A percentile compares a stretch with the other conserved stretches of the same genome.
Evolutionary conservation across 1,139 yeast species (phyloP).

Genomic region (Protomyces lactucae-debilis): DNA sequence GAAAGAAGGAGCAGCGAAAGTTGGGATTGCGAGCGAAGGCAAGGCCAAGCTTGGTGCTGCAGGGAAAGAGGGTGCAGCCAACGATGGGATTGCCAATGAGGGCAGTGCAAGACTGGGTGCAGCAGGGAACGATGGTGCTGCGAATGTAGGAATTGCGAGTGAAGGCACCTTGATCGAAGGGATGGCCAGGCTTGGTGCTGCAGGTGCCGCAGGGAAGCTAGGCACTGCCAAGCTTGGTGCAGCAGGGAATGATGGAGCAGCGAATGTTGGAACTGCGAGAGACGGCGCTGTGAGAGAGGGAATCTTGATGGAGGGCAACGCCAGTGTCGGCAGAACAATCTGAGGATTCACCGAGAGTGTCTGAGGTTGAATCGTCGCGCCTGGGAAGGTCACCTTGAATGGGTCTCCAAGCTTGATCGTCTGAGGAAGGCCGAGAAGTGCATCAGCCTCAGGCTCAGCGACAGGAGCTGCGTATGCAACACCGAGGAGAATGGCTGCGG

Average conservation of each 20-base stretch:
- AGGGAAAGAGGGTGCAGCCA: not conserved
- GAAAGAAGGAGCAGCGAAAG: not conserved
- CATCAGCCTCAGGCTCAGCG: not conserved
- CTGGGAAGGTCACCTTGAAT: not conserved
- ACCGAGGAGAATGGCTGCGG: not conserved
- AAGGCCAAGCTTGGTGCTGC: not conserved
- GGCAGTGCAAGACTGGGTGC: conserved; percentile 1
- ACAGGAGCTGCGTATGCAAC: not conserved
- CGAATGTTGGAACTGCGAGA: not conserved
- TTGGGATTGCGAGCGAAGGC: not conserved
- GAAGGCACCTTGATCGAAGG: not conserved
- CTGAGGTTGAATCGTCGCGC: not conserved
- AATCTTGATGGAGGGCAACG: not conserved
- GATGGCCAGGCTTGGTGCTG: not conserved
- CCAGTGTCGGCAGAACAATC: not conserved
- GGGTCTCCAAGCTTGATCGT: not conserved
- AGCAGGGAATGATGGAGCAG: not conserved
- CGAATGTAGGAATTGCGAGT: not conserved
- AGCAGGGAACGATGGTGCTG: conserved; percentile 2
- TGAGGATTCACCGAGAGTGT: not conserved
- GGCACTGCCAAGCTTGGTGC: not conserved
- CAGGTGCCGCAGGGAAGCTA: not conserved
- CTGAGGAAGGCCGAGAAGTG: not conserved
- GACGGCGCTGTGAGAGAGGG: not conserved
- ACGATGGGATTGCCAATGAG: not conserved